phyloP scores from a whole-genome alignment of 768 basidiomycete genomes.

The Pleurotus platypus region DNA sequence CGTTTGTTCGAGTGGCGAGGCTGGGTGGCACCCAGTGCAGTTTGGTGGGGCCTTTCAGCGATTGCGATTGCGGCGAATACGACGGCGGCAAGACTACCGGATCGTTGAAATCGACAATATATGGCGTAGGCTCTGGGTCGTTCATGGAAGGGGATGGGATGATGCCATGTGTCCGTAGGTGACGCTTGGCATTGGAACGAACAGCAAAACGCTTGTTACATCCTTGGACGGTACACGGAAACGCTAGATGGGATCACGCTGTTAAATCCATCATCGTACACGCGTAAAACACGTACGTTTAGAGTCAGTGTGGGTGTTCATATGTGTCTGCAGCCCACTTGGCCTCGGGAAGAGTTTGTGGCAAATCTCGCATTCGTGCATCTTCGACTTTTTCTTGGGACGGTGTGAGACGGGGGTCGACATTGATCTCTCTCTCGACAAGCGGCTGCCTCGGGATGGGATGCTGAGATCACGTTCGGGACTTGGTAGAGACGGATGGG shows the following conservation, averaged over 20 bases:
- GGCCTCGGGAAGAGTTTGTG: constrained; percentile 53
- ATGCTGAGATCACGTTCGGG: background rate
- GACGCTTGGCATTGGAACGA: constrained; percentile 77
- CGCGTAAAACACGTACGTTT: constrained; percentile 34
- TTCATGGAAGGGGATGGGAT: constrained; percentile 14
- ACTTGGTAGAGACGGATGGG: background rate
- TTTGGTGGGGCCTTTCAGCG: constrained; percentile 11
- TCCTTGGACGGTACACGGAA: constrained; percentile 50
- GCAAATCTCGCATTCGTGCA: constrained; percentile 51
- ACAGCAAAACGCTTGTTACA: constrained; percentile 73
- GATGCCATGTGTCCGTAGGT: constrained; percentile 73
- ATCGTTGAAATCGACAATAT: constrained; percentile 34
- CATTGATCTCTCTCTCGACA: background rate
- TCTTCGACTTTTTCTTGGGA: constrained; percentile 46
- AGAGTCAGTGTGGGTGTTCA: constrained; percentile 53
- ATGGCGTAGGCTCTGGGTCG: constrained; percentile 14
- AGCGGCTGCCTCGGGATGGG: background rate
- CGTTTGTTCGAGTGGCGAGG: constrained; percentile 25
- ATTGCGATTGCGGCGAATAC: background rate
- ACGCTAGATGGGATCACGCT: constrained; percentile 27
- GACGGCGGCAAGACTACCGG: constrained; percentile 24
- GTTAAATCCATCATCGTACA: background rate
- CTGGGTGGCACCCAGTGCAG: constrained; percentile 42
- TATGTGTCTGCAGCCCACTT: constrained; percentile 53
- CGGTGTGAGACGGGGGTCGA: background rate